Conservation (phyloP, 2,329 filamentous ascomycete genomes). For the Colletotrichum sp. region DNA sequence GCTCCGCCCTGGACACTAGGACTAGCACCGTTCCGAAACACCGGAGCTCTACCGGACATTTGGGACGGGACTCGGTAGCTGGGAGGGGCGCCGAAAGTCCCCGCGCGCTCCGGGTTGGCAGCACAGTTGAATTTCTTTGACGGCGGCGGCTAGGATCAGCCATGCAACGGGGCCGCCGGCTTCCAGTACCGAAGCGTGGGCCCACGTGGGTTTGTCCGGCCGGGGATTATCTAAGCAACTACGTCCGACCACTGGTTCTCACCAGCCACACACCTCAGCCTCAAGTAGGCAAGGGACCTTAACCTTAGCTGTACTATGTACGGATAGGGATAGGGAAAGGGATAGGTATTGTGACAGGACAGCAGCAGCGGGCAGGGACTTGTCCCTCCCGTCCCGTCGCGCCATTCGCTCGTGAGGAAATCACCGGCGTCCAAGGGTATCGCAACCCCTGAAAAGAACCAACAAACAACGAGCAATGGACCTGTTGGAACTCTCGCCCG, state of each 20-base stretch:
- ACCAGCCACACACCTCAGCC: not conserved
- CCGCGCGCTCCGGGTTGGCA: not conserved
- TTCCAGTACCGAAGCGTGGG: not conserved
- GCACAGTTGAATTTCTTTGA: not conserved
- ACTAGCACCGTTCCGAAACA: not conserved
- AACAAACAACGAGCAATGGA: not conserved
- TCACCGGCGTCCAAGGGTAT: not conserved
- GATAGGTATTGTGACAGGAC: too few relatives aligned
- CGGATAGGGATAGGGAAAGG: too few relatives aligned
- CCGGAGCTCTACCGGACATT: not conserved
- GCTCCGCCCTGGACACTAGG: not conserved
- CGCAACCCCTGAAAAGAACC: conserved; percentile 8
- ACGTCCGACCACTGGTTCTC: not conserved
- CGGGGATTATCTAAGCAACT: not conserved
- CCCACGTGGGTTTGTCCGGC: not conserved
- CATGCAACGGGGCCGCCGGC: not conserved
- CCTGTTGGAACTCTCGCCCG: not conserved
- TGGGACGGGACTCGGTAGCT: not conserved
- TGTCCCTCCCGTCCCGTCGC: not conserved
- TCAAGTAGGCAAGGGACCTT: too few relatives aligned
- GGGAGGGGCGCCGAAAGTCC: not conserved
- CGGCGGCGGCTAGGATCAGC: not conserved
- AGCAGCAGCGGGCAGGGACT: not conserved
- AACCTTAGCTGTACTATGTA: too few relatives aligned
- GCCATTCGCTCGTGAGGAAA: not conserved